A percentile compares a stretch with the other conserved stretches of the same genome.
Evolutionary conservation across 441 rosid species (phyloP).

Genomic region (Flueggea neowawraea): DNA sequence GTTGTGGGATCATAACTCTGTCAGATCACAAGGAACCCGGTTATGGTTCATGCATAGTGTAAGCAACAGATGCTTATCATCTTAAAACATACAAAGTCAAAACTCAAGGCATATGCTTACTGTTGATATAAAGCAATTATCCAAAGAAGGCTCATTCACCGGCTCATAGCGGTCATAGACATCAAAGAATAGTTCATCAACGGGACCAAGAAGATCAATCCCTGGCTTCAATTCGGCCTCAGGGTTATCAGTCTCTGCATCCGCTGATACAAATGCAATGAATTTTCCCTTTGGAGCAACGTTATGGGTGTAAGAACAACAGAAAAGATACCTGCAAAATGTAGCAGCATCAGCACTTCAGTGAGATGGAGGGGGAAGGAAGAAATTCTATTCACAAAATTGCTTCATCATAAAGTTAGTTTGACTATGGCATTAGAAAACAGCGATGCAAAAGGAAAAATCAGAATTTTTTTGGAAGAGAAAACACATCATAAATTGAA

Average conservation of each 20-base stretch:
- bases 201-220: conserved; percentile 70
- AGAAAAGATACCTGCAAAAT: conserved; percentile 77
- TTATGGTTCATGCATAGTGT: neutral
- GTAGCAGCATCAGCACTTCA: neutral
- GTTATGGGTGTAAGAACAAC: conserved; percentile 86
- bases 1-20: conserved; percentile 94
- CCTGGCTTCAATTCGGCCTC: conserved; percentile 72
- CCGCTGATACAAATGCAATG: conserved; percentile 86
- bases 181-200: conserved; percentile 80
- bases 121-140: conserved; percentile 83
- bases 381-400: neutral
- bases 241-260: conserved; percentile 84
- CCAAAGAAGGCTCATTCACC: conserved; percentile 69
- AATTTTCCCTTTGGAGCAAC: conserved; percentile 89
- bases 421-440: no score
- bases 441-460: no score
- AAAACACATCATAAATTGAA: no score
- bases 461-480: no score
- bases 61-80: neutral
- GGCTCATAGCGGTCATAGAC: conserved; percentile 74
- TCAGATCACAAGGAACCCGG: conserved; percentile 10
- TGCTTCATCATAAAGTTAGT: neutral
- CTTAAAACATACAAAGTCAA: neutral
- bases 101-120: conserved; percentile 32
- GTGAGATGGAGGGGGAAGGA: neutral